Evolutionary conservation across 176 grass and related monocot species (phyloP), one percentile per base, ranked within the genome.

Genomic region (Lolium rigidum): DNA sequence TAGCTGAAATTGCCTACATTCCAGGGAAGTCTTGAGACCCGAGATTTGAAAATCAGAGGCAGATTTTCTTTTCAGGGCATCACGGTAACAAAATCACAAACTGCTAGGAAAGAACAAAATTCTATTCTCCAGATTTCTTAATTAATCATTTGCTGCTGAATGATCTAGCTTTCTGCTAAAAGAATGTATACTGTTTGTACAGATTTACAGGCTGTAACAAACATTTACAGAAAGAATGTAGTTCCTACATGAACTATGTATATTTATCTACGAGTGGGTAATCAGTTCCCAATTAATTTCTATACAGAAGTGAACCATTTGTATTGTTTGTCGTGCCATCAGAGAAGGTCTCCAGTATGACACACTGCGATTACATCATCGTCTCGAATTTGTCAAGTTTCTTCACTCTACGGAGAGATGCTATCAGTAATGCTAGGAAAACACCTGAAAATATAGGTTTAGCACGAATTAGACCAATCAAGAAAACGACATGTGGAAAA

Each of bases 341-440:
- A 20, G 46, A 39, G 62, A 13, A 16, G 12, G 5, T 24, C 26
- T 78, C 59, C 24, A n/a, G n/a, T 62, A 84, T 83, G 56, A 66
- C 24, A 15, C 5, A 73, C 1, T 4, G 56, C 16, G 4, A 85
- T 91, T 75, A 95, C 41, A 95, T 86, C 93, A 92, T 98, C 66
- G 83, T 94, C 84, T 94, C 96, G 21, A 98, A 94, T 83, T 95
- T 98, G 57, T 98, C 93, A 1, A 95, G 88, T 31, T 86, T 94
- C 81, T 87, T 94, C 82, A 95, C 96, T 91, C 86, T 92, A 85
- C 92, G 88, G 86, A 95, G 92, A 44, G 93, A 95, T 88, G 83
- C 84, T 80, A 89, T 15, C 82, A 92, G 31, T 13, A 98, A 80
- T 63, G 88, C 88, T 64, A 95, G 83, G 72, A 95, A 89, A 78